Evolutionary conservation across 345 rosid species (phyloP).

Genomic region (Syzygium aqueum): DNA sequence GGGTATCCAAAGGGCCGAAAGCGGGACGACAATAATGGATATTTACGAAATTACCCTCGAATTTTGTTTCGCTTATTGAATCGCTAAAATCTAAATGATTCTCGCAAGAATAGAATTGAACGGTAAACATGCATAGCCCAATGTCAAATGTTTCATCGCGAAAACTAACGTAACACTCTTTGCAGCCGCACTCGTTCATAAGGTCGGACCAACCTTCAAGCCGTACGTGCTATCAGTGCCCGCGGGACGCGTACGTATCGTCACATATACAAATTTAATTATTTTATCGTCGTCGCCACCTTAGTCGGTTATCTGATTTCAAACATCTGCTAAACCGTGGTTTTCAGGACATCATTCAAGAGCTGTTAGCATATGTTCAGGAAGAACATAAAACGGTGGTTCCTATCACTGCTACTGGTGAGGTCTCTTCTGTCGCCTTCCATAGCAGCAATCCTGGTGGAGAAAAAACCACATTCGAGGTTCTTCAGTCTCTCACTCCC

Average conservation of each 20-base stretch:
- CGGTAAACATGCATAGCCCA: not conserved
- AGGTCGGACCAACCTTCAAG: not conserved
- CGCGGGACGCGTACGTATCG: not conserved
- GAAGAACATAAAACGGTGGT: not conserved
- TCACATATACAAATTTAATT: not conserved
- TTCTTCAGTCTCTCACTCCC: not conserved
- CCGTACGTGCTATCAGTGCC: not conserved
- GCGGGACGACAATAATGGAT: not conserved
- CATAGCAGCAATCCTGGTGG: not conserved
- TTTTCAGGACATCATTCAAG: not conserved
- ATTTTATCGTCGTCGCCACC: not conserved
- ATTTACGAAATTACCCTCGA: not conserved
- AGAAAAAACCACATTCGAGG: not conserved
- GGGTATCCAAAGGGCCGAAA: not conserved
- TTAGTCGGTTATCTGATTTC: not conserved
- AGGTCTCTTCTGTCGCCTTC: not conserved
- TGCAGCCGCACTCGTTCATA: not conserved
- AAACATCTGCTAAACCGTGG: not conserved
- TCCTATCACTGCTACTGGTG: not conserved
- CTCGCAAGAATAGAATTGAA: not conserved
- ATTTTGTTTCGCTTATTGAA: not conserved
- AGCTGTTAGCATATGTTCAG: not conserved
- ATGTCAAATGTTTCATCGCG: rapidly evolving
- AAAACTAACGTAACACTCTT: not conserved
- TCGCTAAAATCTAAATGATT: not conserved